Conservation (phyloP, 108 stramenopile genomes). For the Nannochloropsis salina region DNA sequence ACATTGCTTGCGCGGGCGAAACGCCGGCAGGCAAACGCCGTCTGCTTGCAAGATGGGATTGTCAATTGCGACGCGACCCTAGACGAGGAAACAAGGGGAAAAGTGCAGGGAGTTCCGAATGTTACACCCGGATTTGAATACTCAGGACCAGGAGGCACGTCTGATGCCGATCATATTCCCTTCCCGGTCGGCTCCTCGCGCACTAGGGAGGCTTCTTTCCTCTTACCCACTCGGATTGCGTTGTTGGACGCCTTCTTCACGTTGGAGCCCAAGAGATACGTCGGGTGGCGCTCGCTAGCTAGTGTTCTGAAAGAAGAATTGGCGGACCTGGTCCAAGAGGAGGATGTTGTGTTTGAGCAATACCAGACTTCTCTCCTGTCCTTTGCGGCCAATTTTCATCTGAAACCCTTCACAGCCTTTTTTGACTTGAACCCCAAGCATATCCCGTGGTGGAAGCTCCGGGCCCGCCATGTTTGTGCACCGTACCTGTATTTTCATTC, state of each 20-base stretch:
- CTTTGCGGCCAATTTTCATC: neutral
- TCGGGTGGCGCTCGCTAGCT: slow-evolving; percentile 1
- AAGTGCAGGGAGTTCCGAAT: neutral
- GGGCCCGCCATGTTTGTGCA: neutral
- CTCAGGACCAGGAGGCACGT: too few species aligned
- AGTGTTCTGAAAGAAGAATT: slow-evolving; percentile 4
- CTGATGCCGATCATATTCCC: neutral
- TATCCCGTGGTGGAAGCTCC: slow-evolving; percentile 17
- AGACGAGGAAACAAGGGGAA: too few species aligned
- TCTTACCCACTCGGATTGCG: neutral
- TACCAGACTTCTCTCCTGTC: neutral
- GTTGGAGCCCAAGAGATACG: neutral
- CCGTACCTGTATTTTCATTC: slow-evolving; percentile 16
- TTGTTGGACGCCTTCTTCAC: neutral
- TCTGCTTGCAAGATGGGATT: neutral
- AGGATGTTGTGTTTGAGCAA: slow-evolving; percentile 17
- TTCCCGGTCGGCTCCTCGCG: neutral
- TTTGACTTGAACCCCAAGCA: neutral
- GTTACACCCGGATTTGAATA: neutral
- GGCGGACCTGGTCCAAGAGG: neutral
- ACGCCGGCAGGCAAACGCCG: neutral
- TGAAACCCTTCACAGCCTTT: neutral
- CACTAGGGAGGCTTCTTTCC: neutral
- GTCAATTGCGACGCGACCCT: neutral
- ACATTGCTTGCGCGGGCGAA: slow-evolving; percentile 3